These are phyloP conservation scores for Marasmius fiardii DNA, from an alignment of 1,284 basidiomycete species.

Conservation along the genomic window DNA sequence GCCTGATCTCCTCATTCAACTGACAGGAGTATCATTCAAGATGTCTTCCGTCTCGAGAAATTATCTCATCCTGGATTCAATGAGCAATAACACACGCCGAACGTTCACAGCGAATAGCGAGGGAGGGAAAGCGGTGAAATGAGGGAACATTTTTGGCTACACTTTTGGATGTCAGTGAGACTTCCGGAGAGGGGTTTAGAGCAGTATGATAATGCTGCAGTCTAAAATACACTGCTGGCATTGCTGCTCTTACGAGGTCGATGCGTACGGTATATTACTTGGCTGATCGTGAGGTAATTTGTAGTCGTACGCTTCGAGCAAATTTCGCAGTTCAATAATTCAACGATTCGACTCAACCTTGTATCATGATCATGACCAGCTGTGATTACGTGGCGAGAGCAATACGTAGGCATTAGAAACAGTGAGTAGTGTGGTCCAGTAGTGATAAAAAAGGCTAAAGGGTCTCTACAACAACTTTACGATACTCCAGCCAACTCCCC, in stretches of 20 bases:
- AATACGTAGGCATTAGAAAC: too few species aligned
- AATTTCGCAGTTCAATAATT: too few species aligned
- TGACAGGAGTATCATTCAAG: neutral
- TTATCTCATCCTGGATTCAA: neutral
- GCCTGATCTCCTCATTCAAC: too few species aligned
- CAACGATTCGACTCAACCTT: too few species aligned
- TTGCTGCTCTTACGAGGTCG: too few species aligned
- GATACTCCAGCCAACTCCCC: slow-evolving; percentile 58
- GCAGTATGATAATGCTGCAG: neutral
- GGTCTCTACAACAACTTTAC: neutral
- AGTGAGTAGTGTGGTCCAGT: too few species aligned
- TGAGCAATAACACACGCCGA: neutral
- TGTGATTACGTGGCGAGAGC: too few species aligned
- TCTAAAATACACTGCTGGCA: neutral
- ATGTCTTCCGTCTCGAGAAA: neutral
- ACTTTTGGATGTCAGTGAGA: neutral
- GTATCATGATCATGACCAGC: too few species aligned
- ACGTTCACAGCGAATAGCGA: neutral
- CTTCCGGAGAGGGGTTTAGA: neutral
- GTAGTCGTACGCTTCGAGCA: too few species aligned
- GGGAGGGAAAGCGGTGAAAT: neutral
- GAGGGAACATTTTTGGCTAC: neutral
- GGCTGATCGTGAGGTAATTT: too few species aligned
- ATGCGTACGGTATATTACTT: too few species aligned
- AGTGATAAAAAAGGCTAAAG: too few species aligned